Evolutionary conservation across 169 alveolate genomes (phyloP).

Genomic region (Miamiensis avidus): DNA sequence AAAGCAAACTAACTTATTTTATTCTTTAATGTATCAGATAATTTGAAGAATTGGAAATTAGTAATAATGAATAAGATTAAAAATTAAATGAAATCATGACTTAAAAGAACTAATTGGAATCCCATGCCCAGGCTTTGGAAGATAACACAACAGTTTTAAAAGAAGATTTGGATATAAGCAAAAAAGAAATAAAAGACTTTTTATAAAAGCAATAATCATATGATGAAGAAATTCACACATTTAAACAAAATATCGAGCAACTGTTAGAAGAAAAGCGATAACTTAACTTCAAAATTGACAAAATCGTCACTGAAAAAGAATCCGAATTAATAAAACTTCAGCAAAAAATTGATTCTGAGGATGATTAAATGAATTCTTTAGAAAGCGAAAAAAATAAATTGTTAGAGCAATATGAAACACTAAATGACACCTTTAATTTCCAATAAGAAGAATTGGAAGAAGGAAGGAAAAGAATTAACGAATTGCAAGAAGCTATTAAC

Average conservation of each 20-base stretch:
- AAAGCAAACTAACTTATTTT: too few relatives aligned
- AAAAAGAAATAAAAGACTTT: background rate
- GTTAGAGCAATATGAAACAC: background rate
- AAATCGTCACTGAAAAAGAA: background rate
- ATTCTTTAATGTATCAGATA: too few relatives aligned
- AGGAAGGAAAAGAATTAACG: background rate
- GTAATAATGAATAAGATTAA: background rate
- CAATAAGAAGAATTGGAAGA: constrained; percentile 8
- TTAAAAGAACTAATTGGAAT: background rate
- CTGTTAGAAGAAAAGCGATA: background rate
- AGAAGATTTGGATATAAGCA: background rate
- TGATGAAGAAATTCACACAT: background rate
- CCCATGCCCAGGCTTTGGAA: background rate
- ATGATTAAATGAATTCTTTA: background rate
- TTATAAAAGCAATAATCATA: too few relatives aligned
- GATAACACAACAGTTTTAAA: too few relatives aligned
- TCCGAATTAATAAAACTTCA: background rate
- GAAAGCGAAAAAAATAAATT: constrained; percentile 22
- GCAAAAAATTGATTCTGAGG: constrained; percentile 4
- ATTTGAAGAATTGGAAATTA: background rate
- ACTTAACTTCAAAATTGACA: background rate
- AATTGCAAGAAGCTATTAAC: background rate
- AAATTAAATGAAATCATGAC: background rate
- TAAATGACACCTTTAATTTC: constrained; percentile 6
- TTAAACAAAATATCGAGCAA: background rate